Evolutionary conservation across 2,329 filamentous ascomycete genomes (phyloP).

Genomic region (Calonectria henricotiae): DNA sequence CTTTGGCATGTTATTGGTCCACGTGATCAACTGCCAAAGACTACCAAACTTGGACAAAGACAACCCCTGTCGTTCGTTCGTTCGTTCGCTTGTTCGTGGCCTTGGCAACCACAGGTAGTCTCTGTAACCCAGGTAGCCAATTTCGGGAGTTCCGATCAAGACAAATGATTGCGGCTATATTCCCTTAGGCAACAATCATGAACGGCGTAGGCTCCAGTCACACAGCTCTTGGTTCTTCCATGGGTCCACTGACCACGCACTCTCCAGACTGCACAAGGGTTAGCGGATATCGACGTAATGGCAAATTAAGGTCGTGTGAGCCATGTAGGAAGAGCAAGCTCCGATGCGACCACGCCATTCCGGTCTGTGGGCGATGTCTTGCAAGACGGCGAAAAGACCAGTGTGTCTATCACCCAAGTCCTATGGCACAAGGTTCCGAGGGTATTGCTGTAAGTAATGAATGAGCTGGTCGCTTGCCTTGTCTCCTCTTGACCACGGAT

Average conservation of each 20-base stretch:
- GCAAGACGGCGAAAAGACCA: neutral
- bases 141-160: neutral
- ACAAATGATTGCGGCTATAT: no score
- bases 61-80: no score
- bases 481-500: no score
- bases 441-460: neutral
- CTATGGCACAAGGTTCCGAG: conserved; percentile 1
- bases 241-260: neutral
- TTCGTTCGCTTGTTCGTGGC: neutral
- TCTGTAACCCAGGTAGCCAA: neutral
- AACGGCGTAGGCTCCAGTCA: neutral
- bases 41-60: neutral
- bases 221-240: neutral
- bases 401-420: conserved; percentile 26
- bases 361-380: conserved; percentile 25
- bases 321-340: conserved; percentile 30
- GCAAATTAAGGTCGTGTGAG: conserved; percentile 25
- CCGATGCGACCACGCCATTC: conserved; percentile 25
- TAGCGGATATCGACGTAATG: conserved; percentile 28
- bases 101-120: neutral
- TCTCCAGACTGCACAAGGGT: neutral
- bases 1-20: neutral
- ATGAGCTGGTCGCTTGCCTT: no score
- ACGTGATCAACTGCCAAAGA: neutral
- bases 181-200: neutral